phyloP scores from a whole-genome alignment of 805 yeast species.

The Lachancea nothofagi region DNA sequence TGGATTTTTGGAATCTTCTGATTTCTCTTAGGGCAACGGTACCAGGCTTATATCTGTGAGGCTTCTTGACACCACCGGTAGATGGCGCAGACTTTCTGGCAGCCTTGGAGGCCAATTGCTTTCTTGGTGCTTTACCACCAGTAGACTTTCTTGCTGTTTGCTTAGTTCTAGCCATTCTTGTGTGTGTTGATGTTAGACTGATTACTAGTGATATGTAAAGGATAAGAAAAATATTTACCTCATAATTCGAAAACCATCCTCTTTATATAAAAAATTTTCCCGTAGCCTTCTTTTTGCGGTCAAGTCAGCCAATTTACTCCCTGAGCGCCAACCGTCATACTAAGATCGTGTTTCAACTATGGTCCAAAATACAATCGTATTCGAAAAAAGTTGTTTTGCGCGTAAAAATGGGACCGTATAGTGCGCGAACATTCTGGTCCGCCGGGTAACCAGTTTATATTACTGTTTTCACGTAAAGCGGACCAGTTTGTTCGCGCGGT shows the following conservation, averaged over 20 bases:
- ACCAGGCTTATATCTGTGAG: constrained; percentile 97
- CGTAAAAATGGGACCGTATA: constrained; percentile 2
- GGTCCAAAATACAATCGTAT: neutral
- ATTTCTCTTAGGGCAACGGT: constrained; percentile 95
- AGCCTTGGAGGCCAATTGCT: constrained; percentile 86
- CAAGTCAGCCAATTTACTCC: constrained; percentile 2
- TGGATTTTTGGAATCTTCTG: constrained; percentile 94
- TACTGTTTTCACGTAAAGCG: neutral
- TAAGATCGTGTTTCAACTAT: constrained; percentile 2
- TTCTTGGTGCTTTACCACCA: constrained; percentile 96
- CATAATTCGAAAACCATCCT: neutral
- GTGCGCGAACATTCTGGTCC: constrained; percentile 7
- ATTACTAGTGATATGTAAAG: neutral
- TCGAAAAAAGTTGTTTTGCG: neutral
- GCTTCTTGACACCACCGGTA: constrained; percentile 89
- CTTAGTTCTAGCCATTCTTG: constrained; percentile 81
- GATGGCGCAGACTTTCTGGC: constrained; percentile 92
- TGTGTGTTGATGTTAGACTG: neutral
- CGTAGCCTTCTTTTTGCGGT: constrained; percentile 3
- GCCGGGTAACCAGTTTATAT: neutral
- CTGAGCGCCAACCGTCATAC: constrained; percentile 2
- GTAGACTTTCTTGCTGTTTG: constrained; percentile 93
- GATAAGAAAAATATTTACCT: neutral
- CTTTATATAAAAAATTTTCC: constrained; percentile 1
- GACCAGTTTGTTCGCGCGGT: constrained; percentile 7